Evolutionary conservation across 2,329 filamentous ascomycete genomes (phyloP), one percentile per base, ranked within the genome.

Genomic region (Dothidotthia symphoricarpi): DNA sequence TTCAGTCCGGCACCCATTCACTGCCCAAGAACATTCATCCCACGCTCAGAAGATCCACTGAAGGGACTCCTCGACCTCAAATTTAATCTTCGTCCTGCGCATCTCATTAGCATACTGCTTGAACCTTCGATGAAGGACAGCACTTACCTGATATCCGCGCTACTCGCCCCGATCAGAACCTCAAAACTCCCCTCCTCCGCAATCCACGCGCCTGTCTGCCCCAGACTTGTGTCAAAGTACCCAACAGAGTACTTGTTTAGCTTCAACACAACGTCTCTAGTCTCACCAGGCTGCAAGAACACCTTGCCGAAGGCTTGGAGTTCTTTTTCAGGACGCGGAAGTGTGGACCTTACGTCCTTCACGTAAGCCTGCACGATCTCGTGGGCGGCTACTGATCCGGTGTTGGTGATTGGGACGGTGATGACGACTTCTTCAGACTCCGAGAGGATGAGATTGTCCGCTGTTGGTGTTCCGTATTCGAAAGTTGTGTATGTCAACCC

Each of bases 401-500:
- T 75, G 59, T 86, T 81, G 4, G 70, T 72, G 8, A 83, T 70
- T 1, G 70, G 68, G 4, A 77, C 64, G 2, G 66, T 70, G 29
- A 81, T 60, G 0, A 70, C 73, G 14, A 79, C 71, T 0, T 59
- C 60, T 0, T 65, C 41, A 0, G 65, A 59, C 65, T 80, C 70
- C 1, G 28, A 60, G 53, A 83, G 68, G 27, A 38, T 77, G 59
- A 2, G 69, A 60, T 35, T 75, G 51, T 67, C 73, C 36, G 83
- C 70, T 3, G 73, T 73, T 0, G 81, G 75, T 1, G 72, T 68
- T 11, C 80, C 79, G 55, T 86, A 83, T 31, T 75, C 72, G 59
- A 88, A 91, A 0, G 71, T 80, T 0, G 86, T 89, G 67, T 90
- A 93, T 12, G 83, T 86, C 1, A 93, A 73, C 2, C 88, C 85